Percentiles rank a stretch among this genome's conserved stretches.
Evolutionary conservation across 345 rosid species (phyloP).

Genomic region (Hypericum androsaemum): DNA sequence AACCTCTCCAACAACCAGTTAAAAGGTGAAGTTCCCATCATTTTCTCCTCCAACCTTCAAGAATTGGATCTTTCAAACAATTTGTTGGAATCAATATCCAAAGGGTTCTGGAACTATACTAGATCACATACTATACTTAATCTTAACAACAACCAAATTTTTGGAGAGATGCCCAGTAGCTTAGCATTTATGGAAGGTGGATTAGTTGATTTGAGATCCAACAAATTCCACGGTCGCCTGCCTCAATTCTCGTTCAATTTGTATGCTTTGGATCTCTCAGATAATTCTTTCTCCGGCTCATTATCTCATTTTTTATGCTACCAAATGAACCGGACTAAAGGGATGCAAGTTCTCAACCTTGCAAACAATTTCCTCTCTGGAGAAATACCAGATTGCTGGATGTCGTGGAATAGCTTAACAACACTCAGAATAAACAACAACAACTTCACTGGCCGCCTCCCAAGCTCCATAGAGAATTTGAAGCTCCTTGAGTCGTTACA

Average conservation of each 20-base stretch:
- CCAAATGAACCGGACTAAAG: background rate
- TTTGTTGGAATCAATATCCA: too few relatives aligned
- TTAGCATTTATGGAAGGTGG: background rate
- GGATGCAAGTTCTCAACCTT: slow-evolving; percentile 8
- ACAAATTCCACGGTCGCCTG: slow-evolving; percentile 13
- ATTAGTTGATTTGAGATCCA: slow-evolving; percentile 12
- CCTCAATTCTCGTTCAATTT: slow-evolving; percentile 7
- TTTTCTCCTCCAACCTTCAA: too few relatives aligned
- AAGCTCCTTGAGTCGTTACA: slow-evolving; percentile 9
- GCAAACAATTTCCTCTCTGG: slow-evolving; percentile 15
- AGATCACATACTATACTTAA: too few relatives aligned
- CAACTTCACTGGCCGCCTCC: slow-evolving; percentile 12
- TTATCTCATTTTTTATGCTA: slow-evolving; percentile 10
- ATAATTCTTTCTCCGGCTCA: slow-evolving; percentile 19
- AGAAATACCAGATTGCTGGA: slow-evolving; percentile 21
- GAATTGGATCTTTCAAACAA: too few relatives aligned
- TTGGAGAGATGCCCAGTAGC: slow-evolving; percentile 2
- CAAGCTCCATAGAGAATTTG: slow-evolving; percentile 15
- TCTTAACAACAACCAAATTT: background rate
- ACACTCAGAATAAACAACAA: slow-evolving; percentile 13
- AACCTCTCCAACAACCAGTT: slow-evolving; percentile 17
- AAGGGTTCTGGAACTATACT: too few relatives aligned
- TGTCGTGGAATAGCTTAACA: slow-evolving; percentile 6
- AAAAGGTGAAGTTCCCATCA: too few relatives aligned
- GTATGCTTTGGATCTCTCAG: slow-evolving; percentile 13